Percentiles rank a stretch among this genome's conserved stretches.
phyloP scores from a whole-genome alignment of 2,329 filamentous ascomycete genomes.

The Penicillium concentricum region DNA sequence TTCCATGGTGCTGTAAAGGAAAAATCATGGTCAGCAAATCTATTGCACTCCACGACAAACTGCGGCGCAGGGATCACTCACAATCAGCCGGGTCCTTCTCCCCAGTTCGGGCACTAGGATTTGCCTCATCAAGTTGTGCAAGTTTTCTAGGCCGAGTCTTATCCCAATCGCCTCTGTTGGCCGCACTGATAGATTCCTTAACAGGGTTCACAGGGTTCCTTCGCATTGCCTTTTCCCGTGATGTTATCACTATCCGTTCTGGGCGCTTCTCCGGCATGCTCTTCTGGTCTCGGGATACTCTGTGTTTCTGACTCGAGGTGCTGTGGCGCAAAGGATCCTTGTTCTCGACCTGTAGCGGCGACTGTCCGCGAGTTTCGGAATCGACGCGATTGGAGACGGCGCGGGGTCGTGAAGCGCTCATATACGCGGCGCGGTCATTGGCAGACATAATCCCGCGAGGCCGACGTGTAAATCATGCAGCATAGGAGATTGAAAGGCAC shows the following conservation, averaged over 20 bases:
- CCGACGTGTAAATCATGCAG: constrained; percentile 25
- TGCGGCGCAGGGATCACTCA: constrained; percentile 21
- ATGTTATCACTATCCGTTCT: constrained; percentile 54
- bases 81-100: constrained; percentile 36
- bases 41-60: not conserved
- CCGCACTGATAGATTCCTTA: constrained; percentile 38
- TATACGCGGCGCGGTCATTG: constrained; percentile 42
- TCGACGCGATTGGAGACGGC: constrained; percentile 42
- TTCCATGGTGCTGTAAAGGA: constrained; percentile 61
- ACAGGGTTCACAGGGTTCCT: constrained; percentile 63
- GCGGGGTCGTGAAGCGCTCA: constrained; percentile 41
- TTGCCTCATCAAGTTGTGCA: constrained; percentile 23
- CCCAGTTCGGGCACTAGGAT: constrained; percentile 27
- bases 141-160: constrained; percentile 32
- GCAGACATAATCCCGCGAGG: constrained; percentile 37
- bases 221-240: constrained; percentile 61
- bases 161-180: constrained; percentile 37
- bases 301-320: constrained; percentile 32
- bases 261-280: constrained; percentile 40
- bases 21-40: constrained; percentile 15
- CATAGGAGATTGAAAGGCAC: constrained; percentile 4
- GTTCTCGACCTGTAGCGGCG: constrained; percentile 31
- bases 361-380: constrained; percentile 32
- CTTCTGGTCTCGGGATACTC: constrained; percentile 35
- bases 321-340: constrained; percentile 34